These are phyloP conservation scores for Artemisia annua DNA, from an alignment of 129 eudicot species.

Conservation along the genomic window DNA sequence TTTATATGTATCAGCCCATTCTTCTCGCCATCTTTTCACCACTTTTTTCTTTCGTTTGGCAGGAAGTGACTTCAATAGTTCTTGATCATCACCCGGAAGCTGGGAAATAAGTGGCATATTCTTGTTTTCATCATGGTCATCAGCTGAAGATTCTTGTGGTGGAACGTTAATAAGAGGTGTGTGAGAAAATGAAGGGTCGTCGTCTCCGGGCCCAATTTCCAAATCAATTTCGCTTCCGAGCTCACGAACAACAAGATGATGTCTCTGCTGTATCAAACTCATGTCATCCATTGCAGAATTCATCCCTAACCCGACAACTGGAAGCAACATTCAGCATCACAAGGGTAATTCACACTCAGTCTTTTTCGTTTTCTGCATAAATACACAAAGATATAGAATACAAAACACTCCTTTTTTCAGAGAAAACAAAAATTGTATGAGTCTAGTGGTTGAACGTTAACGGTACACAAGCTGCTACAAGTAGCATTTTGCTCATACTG, in stretches of 20 bases:
- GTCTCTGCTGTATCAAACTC: conserved; percentile 83
- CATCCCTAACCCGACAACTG: conserved; percentile 81
- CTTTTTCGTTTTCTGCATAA: conserved; percentile 30
- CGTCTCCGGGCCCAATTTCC: conserved; percentile 93
- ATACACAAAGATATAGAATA: not conserved
- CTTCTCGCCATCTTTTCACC: conserved; percentile 97
- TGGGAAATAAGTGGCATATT: conserved; percentile 58
- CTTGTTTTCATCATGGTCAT: conserved; percentile 80
- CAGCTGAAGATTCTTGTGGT: conserved; percentile 71
- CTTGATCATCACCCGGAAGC: conserved; percentile 66
- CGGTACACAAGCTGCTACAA: too few species aligned
- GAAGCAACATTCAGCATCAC: conserved; percentile 98
- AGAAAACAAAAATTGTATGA: too few species aligned
- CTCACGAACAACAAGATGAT: conserved; percentile 86
- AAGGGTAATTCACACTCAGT: conserved; percentile 39
- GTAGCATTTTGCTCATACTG: too few species aligned
- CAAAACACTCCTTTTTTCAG: too few species aligned
- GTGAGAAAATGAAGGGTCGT: conserved; percentile 62
- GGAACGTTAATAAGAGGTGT: conserved; percentile 58
- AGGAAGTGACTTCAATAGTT: conserved; percentile 53
- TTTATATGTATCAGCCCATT: conserved; percentile 99
- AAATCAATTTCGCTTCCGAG: conserved; percentile 90
- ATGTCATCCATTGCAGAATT: conserved; percentile 94
- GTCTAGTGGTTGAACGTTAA: too few species aligned
- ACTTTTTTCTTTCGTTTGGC: conserved; percentile 89